phyloP scores from a whole-genome alignment of 2,329 filamentous ascomycete genomes.

The Herpotrichia juniperi region DNA sequence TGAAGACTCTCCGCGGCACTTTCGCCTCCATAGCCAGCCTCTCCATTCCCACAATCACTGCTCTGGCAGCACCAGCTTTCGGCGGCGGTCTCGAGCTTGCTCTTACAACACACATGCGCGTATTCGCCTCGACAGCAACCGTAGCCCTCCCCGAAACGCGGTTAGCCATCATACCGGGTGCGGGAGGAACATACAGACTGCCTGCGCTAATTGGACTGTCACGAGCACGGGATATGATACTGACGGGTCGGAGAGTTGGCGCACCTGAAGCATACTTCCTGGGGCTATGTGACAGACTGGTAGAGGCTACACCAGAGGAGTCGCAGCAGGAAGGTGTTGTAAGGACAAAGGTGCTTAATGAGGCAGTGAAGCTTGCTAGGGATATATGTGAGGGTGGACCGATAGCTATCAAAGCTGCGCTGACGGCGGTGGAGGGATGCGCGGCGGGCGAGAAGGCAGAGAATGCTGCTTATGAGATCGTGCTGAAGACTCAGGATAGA shows the following conservation, averaged over 20 bases:
- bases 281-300: constrained; percentile 86
- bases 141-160: constrained; percentile 91
- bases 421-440: constrained; percentile 77
- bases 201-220: constrained; percentile 78
- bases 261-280: constrained; percentile 89
- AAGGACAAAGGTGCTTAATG: constrained; percentile 71
- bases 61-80: constrained; percentile 83
- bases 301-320: constrained; percentile 73
- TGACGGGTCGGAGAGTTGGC: constrained; percentile 85
- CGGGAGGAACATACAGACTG: constrained; percentile 88
- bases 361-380: constrained; percentile 77
- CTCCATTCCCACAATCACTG: constrained; percentile 87
- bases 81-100: constrained; percentile 94
- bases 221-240: constrained; percentile 85
- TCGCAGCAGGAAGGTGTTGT: constrained; percentile 59
- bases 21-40: constrained; percentile 75
- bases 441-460: constrained; percentile 74
- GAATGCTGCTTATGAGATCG: constrained; percentile 82
- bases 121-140: constrained; percentile 78
- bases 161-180: constrained; percentile 92
- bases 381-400: constrained; percentile 92
- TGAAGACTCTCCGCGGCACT: constrained; percentile 75
- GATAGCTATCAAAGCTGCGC: constrained; percentile 77
- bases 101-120: constrained; percentile 85
- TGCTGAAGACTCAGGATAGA: constrained; percentile 83